Evolutionary conservation across 2,329 filamentous ascomycete species (phyloP), one percentile per base, ranked within the genome.

Genomic region (Aspergillus brasiliensis): DNA sequence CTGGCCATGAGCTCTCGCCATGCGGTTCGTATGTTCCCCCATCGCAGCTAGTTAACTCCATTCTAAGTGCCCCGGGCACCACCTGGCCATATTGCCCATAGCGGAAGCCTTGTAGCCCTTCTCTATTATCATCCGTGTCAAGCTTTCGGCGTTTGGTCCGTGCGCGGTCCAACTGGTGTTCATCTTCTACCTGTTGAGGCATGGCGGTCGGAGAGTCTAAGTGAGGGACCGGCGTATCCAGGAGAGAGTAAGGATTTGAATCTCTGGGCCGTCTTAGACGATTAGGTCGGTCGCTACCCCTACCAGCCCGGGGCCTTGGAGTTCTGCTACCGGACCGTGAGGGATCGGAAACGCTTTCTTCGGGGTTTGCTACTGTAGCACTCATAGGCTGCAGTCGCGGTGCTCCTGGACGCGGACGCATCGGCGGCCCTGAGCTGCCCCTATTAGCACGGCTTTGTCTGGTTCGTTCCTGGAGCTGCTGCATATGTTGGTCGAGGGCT

Each of bases 31-130:
- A 85, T 60, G 82, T 81, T 46, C 93, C 92, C 42, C 92, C 92
- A 74, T 97, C 93, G 71, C 92, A 97, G 80, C 89, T 95, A 51
- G 91, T 84, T 63, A 97, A 88, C 72, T 97, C 91, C 91, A 97
- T 92, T 62, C 84, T 88, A 69, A 97, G 79, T 64, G 86, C 84
- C 3, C 92, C 93, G 0, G 91, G 86, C 61, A 95, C 90, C 15
- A 96, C 90, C 76, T 97, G 93, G 17, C 93, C 94, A 73, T 89
- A 92, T 69, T 88, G 88, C 21, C 93, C 94, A 73, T 97, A 98
- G 63, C 85, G 88, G 72, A 93, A 91, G 2, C 83, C 85, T 61
- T 70, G 72, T n/a, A 72, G 65, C 3, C 74, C 77, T 61, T 79
- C 75, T 25, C 81, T 76, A 13, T 81, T 75, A 49, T 82, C 82